Base-by-base conservation (phyloP, 495 filamentous ascomycete species). In the Trichoderma erinaceum region DNA sequence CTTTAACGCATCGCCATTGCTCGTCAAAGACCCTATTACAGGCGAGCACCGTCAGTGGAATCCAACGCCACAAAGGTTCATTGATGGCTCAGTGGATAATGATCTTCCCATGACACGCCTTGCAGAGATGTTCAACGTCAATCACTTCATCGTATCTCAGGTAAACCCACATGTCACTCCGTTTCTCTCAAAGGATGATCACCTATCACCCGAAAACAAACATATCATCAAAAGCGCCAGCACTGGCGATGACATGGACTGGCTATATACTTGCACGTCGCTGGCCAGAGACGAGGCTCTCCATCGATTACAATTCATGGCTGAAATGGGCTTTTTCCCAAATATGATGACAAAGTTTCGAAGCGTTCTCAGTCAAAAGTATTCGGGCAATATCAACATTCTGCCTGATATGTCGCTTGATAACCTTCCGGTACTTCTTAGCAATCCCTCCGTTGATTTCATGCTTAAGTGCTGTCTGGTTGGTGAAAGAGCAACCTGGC, bases 61-160 rank as follows among this genome's bases (percentile, higher is more conserved):
- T 71, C 89, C 90, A 13, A 85, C 89, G 10, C 89, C 90, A 21
- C 90, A 90, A 71, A 85, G 85, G 69, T 97, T 89, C 83, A 97
- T 97, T 58, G 94, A 98, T 76, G 94, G 94, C 6, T 96, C 92
- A 0, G 91, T 98, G 5, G 93, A 97, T 71, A 92, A 92, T 68
- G 94, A 98, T 77, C 83, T 98, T 2, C 94, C 94, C 25, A 97
- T 97, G 90, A 92, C 88, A 58, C 84, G 91, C 12, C 81, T 98
- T 13, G 89, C 93, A 0, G 93, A 97, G 71, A 94, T 97, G 90
- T 97, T 97, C 78, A 97, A 97, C 73, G 93, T 97, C 78, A 98
- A 97, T 74, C 93, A 97, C 74, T 97, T 97, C 74, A 97, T 98
- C 73, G 94, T 97, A 41, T 97, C 93, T 0, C 94, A 98, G 74